Percentiles rank a stretch among this genome's conserved stretches.
Evolutionary conservation across 2,329 filamentous ascomycete species (phyloP).

Genomic region (Paecilomyces dactylethromorphus): DNA sequence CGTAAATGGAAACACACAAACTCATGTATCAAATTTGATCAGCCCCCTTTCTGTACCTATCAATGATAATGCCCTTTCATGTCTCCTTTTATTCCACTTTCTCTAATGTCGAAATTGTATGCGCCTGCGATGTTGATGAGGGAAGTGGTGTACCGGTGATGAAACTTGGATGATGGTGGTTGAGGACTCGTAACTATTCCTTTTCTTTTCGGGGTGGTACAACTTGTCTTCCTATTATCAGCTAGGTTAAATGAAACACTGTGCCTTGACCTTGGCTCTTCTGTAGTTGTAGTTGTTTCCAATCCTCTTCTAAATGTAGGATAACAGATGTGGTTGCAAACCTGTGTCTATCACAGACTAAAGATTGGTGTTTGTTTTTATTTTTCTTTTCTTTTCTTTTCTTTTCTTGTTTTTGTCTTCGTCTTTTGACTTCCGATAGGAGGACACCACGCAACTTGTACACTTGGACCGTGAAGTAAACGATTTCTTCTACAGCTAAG

Average conservation of each 20-base stretch:
- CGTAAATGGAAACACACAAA: not conserved
- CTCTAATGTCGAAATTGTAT: not conserved
- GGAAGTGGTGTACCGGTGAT: not conserved
- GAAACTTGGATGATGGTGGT: not conserved
- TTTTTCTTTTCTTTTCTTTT: too few species aligned
- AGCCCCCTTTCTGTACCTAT: conserved; percentile 3
- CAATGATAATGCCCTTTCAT: not conserved
- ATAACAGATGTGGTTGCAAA: too few species aligned
- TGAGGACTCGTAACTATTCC: not conserved
- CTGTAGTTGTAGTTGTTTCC: not conserved
- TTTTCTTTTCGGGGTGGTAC: not conserved
- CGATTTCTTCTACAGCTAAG: too few species aligned
- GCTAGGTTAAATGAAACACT: not conserved
- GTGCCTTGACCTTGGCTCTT: not conserved
- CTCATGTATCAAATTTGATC: conserved; percentile 5
- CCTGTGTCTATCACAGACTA: too few species aligned
- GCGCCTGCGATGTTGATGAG: not conserved
- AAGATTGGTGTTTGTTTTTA: too few species aligned
- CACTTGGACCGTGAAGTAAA: too few species aligned
- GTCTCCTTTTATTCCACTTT: not conserved
- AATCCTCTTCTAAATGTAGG: not conserved
- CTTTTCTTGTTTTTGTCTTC: too few species aligned
- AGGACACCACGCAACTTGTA: too few species aligned
- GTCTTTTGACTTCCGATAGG: too few species aligned
- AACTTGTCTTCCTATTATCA: not conserved